Conservation (phyloP, 257 asterid genomes). For the Solanum chiquidenum region DNA sequence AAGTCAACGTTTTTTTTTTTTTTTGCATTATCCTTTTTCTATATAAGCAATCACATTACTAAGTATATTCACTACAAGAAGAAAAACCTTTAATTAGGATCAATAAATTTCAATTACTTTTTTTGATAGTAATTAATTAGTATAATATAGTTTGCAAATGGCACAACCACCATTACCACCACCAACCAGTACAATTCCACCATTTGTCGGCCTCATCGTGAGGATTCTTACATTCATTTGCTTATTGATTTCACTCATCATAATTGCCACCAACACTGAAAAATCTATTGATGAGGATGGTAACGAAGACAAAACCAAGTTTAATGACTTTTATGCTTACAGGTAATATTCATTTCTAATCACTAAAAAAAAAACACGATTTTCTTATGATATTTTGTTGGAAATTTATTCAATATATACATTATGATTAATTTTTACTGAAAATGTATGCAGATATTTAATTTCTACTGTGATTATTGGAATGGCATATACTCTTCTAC, state of each 20-base stretch:
- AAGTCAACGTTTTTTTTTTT: neutral
- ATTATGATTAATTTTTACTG: neutral
- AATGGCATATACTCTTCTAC: conserved; percentile 27
- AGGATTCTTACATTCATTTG: conserved; percentile 29
- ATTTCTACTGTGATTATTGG: conserved; percentile 29
- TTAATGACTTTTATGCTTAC: conserved; percentile 16
- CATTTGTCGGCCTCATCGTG: conserved; percentile 17
- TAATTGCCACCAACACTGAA: conserved; percentile 19
- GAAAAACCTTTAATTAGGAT: neutral
- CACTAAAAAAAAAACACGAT: neutral
- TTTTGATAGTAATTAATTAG: neutral
- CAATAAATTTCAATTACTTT: neutral
- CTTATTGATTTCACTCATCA: conserved; percentile 23
- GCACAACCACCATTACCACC: conserved; percentile 28
- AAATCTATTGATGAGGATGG: neutral
- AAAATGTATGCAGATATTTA: conserved; percentile 24
- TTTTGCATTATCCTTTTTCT: neutral
- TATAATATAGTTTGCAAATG: neutral
- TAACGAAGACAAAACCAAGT: neutral
- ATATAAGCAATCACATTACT: neutral
- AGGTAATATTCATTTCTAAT: conserved; percentile 1
- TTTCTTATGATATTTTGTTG: neutral
- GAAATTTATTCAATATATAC: neutral
- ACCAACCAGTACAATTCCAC: conserved; percentile 11
- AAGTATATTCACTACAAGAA: neutral